Conservation (phyloP, 495 filamentous ascomycete species). For the Daldinia decipiens region DNA sequence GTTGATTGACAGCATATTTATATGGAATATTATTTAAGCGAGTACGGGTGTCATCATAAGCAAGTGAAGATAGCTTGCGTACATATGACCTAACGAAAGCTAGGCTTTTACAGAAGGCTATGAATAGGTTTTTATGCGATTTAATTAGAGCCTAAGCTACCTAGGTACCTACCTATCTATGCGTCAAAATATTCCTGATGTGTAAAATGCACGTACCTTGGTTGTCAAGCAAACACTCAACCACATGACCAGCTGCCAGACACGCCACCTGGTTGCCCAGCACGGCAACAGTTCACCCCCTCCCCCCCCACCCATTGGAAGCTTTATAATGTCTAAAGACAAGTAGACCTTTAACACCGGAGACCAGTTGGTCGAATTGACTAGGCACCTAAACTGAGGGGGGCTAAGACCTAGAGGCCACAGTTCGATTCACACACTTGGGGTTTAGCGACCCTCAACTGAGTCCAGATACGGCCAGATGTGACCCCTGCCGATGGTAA, state of each 20-base stretch:
- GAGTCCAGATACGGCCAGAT: constrained; percentile 11
- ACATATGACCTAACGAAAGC: no score
- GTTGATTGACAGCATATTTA: no score
- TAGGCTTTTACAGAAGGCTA: no score
- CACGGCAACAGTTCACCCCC: not conserved
- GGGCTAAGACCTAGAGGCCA: constrained; percentile 1
- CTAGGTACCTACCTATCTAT: no score
- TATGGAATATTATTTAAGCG: no score
- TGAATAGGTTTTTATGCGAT: not conserved
- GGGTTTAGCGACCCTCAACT: constrained; percentile 5
- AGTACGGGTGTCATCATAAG: no score
- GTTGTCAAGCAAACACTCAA: no score
- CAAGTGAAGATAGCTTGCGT: no score
- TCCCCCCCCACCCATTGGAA: no score
- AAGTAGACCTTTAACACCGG: no score
- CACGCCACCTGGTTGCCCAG: not conserved
- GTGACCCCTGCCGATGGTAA: constrained; percentile 3
- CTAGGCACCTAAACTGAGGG: not conserved
- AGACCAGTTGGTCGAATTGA: not conserved
- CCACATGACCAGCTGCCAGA: no score
- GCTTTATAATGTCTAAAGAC: no score
- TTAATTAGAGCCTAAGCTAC: not conserved
- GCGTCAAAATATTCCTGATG: not conserved
- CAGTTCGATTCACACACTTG: not conserved
- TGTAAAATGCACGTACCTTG: not conserved